These are phyloP conservation scores for Berkeleyomyces rouxiae DNA, from an alignment of 2,329 filamentous ascomycete species.

Conservation along the genomic window DNA sequence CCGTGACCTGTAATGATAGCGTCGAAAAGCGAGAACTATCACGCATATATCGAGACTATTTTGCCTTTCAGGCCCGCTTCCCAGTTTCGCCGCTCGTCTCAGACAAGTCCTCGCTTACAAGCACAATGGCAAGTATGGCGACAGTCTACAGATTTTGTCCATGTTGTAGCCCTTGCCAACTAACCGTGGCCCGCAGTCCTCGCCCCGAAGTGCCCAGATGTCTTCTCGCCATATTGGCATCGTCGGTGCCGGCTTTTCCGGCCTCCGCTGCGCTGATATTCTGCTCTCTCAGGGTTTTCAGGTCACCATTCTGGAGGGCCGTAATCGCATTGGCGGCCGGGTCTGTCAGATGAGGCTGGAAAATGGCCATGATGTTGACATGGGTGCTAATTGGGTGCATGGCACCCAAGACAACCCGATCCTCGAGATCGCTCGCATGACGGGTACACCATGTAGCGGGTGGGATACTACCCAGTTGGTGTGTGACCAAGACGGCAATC, in stretches of 20 bases:
- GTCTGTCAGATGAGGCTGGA: conserved; percentile 35
- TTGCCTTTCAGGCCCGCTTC: conserved; percentile 9
- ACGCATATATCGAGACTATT: conserved; percentile 11
- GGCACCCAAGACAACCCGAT: conserved; percentile 57
- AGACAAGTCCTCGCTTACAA: conserved; percentile 2
- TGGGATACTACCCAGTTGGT: conserved; percentile 38
- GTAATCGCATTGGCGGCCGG: conserved; percentile 49
- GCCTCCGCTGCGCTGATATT: conserved; percentile 53
- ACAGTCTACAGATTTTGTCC: neutral
- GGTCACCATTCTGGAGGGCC: conserved; percentile 54
- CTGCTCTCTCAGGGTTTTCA: conserved; percentile 46
- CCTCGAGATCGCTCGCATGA: conserved; percentile 45
- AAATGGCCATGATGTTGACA: conserved; percentile 34
- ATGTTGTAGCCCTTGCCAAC: neutral
- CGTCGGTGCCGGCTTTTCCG: conserved; percentile 54
- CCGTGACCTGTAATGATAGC: conserved; percentile 8
- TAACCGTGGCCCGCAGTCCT: neutral
- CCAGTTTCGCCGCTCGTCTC: neutral
- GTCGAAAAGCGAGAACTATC: conserved; percentile 7
- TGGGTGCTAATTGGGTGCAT: conserved; percentile 69
- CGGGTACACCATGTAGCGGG: conserved; percentile 31
- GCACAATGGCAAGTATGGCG: conserved; percentile 7
- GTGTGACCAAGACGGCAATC: conserved; percentile 38
- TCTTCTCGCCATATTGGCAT: conserved; percentile 26
- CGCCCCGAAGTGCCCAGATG: neutral